Evolutionary conservation across 768 basidiomycete species (phyloP).

Genomic region (Suillus clintonianus): DNA sequence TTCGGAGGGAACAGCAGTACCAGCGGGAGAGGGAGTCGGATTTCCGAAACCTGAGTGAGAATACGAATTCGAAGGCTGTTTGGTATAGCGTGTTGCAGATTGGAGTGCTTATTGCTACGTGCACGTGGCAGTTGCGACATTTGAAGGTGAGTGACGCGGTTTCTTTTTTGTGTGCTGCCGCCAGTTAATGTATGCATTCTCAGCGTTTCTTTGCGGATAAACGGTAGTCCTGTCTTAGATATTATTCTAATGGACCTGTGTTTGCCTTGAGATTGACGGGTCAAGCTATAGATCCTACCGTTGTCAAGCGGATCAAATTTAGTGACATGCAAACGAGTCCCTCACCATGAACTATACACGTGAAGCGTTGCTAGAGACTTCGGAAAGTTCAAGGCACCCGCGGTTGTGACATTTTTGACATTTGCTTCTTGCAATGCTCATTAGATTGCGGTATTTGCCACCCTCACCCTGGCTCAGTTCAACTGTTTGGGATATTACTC

Average conservation of each 20-base stretch:
- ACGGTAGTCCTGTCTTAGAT: slow-evolving; percentile 40
- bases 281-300: not conserved
- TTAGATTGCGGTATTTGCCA: not conserved
- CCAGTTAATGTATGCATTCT: slow-evolving; percentile 4
- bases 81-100: slow-evolving; percentile 96
- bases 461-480: not conserved
- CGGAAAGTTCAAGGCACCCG: not conserved
- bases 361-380: not conserved
- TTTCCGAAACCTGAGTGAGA: slow-evolving; percentile 86
- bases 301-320: not conserved
- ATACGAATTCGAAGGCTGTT: slow-evolving; percentile 88
- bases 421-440: not conserved
- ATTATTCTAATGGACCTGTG: not conserved
- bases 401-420: not conserved
- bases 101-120: slow-evolving; percentile 77
- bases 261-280: not conserved
- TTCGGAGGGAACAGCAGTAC: slow-evolving; percentile 94
- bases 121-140: slow-evolving; percentile 92
- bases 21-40: slow-evolving; percentile 94
- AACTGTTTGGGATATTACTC: not conserved
- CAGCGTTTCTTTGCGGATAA: slow-evolving; percentile 88
- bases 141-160: slow-evolving; percentile 63
- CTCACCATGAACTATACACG: not conserved
- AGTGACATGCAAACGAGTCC: not conserved
- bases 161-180: slow-evolving; percentile 3